A percentile compares a stretch with the other conserved stretches of the same genome.
Conservation (phyloP, 2,329 filamentous ascomycete genomes). For the Fusarium buxicola region DNA sequence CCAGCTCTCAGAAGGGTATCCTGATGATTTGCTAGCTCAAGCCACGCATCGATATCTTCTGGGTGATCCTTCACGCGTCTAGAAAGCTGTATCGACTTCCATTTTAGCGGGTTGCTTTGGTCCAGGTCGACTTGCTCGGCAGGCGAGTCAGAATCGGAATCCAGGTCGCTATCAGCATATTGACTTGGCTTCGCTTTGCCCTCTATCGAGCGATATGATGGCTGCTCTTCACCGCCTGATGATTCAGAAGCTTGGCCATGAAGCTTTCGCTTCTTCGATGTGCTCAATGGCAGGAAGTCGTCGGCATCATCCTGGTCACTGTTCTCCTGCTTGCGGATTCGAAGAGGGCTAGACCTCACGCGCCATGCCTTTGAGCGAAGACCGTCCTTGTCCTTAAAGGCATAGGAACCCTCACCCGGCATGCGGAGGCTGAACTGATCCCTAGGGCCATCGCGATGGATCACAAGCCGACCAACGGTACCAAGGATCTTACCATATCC, state of each 20-base stretch:
- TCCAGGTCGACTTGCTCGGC: conserved; percentile 50
- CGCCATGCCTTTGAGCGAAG: conserved; percentile 58
- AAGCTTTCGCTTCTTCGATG: conserved; percentile 58
- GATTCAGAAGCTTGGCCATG: conserved; percentile 50
- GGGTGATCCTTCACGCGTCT: conserved; percentile 74
- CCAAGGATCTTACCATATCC: conserved; percentile 80
- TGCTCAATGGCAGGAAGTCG: conserved; percentile 62
- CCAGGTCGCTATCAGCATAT: conserved; percentile 61
- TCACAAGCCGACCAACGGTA: conserved; percentile 66
- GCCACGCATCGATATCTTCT: conserved; percentile 77
- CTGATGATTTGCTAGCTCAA: conserved; percentile 83
- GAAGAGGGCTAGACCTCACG: conserved; percentile 54
- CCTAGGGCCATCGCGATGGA: conserved; percentile 73
- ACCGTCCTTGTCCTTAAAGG: conserved; percentile 58
- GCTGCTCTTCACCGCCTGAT: conserved; percentile 60
- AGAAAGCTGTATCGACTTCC: conserved; percentile 71
- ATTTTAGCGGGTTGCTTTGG: conserved; percentile 60
- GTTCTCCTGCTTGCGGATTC: conserved; percentile 50
- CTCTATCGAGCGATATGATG: conserved; percentile 74
- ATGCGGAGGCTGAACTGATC: conserved; percentile 65
- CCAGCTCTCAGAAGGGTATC: conserved; percentile 70
- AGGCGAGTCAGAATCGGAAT: conserved; percentile 60
- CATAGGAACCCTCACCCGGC: conserved; percentile 53
- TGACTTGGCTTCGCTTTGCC: conserved; percentile 67
- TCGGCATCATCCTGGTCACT: conserved; percentile 40